phyloP scores from a whole-genome alignment of 2,329 filamentous ascomycete genomes.

The Aureobasidium melanogenum region DNA sequence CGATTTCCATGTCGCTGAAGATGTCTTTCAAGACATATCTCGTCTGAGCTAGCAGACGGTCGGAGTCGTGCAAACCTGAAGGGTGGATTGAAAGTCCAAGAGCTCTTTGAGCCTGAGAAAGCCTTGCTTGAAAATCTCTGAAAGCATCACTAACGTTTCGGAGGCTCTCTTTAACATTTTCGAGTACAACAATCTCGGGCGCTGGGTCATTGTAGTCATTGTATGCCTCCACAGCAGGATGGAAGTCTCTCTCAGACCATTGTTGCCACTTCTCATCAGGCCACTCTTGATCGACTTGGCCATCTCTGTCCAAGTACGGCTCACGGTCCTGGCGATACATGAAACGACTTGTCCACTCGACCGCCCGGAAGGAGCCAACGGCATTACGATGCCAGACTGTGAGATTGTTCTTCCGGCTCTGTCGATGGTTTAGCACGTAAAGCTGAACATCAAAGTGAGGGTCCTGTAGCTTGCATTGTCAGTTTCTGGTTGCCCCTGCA shows the following conservation, averaged over 20 bases:
- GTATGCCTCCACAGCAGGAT: not conserved
- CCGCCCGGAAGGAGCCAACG: not conserved
- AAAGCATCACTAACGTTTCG: not conserved
- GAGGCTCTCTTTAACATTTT: not conserved
- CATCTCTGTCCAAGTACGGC: not conserved
- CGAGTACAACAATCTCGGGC: not conserved
- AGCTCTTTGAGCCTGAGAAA: not conserved
- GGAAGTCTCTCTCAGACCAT: not conserved
- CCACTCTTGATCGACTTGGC: not conserved
- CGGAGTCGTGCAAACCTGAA: too few species aligned
- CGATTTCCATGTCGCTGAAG: not conserved
- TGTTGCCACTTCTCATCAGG: not conserved
- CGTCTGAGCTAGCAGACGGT: not conserved
- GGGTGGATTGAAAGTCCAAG: not conserved
- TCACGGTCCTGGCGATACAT: not conserved
- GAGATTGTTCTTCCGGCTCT: not conserved
- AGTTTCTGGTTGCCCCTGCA: not conserved
- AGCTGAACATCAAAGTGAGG: not conserved
- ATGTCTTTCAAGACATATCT: not conserved
- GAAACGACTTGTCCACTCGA: not conserved
- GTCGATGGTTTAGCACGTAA: not conserved
- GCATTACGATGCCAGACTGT: not conserved
- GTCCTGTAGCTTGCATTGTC: not conserved
- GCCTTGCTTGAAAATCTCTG: too few species aligned
- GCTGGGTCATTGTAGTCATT: not conserved